A percentile compares a stretch with the other conserved stretches of the same genome.
Conservation (phyloP, 2,329 filamentous ascomycete species). For the Exophiala spinifera region DNA sequence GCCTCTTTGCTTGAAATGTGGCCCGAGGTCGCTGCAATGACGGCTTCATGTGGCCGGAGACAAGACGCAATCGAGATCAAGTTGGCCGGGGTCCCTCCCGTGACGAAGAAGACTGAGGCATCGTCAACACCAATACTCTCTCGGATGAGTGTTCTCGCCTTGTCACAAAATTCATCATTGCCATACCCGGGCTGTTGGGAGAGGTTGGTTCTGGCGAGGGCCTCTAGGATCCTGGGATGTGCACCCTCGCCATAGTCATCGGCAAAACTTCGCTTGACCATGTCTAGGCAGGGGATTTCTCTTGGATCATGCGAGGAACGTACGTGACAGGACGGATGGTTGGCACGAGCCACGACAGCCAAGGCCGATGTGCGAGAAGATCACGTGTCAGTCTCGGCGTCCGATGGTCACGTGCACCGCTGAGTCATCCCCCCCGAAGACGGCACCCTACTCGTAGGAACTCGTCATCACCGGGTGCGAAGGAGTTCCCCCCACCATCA, state of each 20-base stretch:
- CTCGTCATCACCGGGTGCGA: too few species aligned
- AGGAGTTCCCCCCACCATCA: background rate
- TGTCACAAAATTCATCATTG: conserved; percentile 44
- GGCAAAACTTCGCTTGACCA: conserved; percentile 39
- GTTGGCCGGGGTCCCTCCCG: conserved; percentile 53
- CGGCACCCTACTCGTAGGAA: too few species aligned
- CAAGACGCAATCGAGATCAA: conserved; percentile 53
- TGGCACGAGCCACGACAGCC: too few species aligned
- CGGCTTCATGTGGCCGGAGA: conserved; percentile 50
- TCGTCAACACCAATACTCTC: conserved; percentile 34
- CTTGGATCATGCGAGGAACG: too few species aligned
- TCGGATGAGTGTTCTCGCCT: conserved; percentile 45
- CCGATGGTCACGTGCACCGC: background rate
- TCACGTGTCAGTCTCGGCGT: background rate
- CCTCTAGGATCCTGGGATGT: conserved; percentile 49
- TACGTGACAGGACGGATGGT: too few species aligned
- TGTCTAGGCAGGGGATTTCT: background rate
- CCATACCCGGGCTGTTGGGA: conserved; percentile 50
- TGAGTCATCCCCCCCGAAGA: background rate
- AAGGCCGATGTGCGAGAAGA: too few species aligned
- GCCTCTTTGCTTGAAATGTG: conserved; percentile 52
- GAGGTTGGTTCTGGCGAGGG: conserved; percentile 45
- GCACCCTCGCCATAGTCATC: conserved; percentile 55
- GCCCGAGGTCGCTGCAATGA: conserved; percentile 50
- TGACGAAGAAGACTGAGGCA: conserved; percentile 51